phyloP scores from a whole-genome alignment of 208 protist genomes.

The Tritrichomonas foetus region DNA sequence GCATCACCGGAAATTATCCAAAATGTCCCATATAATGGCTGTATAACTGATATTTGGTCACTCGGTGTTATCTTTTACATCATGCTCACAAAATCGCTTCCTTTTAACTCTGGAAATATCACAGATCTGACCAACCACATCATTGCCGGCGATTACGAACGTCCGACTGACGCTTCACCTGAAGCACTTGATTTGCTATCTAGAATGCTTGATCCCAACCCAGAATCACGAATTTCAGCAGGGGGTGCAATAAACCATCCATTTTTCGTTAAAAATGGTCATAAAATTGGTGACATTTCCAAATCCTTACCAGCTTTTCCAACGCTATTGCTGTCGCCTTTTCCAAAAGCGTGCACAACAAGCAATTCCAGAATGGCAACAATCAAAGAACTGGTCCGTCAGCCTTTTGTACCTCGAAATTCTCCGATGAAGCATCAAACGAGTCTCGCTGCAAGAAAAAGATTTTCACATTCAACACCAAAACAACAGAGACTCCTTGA shows the following conservation, averaged over 20 bases:
- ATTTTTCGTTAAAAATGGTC: slow-evolving; percentile 48
- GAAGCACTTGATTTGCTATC: slow-evolving; percentile 53
- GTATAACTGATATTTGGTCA: slow-evolving; percentile 70
- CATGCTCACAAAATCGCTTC: slow-evolving; percentile 65
- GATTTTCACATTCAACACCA: no score
- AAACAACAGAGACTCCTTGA: no score
- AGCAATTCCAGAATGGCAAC: no score
- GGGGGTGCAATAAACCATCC: slow-evolving; percentile 57
- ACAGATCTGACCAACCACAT: slow-evolving; percentile 63
- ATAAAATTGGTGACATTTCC: no score
- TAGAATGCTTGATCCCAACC: slow-evolving; percentile 49
- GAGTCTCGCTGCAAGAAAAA: no score
- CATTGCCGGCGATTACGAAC: slow-evolving; percentile 49
- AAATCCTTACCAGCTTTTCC: no score
- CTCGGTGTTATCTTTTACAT: slow-evolving; percentile 69
- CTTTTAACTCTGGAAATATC: slow-evolving; percentile 64
- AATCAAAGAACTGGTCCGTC: no score
- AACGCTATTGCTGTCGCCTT: no score
- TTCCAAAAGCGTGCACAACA: no score
- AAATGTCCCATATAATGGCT: slow-evolving; percentile 47
- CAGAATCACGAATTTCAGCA: slow-evolving; percentile 46
- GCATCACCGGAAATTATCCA: neutral
- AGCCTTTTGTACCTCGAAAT: no score
- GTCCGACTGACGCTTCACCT: slow-evolving; percentile 54
- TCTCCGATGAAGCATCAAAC: no score